Evolutionary conservation across 1,284 basidiomycete genomes (phyloP).

Genomic region (Pyrrhoderma lamaoense): DNA sequence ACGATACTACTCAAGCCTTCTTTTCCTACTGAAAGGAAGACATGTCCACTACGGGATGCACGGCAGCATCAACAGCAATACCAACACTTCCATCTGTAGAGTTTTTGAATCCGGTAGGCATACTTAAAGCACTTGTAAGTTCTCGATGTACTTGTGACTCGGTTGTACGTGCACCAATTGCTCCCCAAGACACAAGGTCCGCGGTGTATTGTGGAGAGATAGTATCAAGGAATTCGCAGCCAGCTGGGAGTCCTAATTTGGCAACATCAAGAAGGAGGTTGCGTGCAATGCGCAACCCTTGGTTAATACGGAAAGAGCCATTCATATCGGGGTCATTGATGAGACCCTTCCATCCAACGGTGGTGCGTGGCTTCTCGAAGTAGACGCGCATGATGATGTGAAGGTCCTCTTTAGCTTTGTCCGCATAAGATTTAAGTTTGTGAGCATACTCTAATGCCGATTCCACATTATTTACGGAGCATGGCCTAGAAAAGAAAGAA

Average conservation of each 20-base stretch:
- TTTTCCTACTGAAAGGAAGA: slow-evolving; percentile 90
- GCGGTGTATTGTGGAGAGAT: slow-evolving; percentile 93
- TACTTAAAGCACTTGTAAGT: slow-evolving; percentile 76
- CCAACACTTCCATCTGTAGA: slow-evolving; percentile 72
- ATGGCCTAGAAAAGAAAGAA: slow-evolving; percentile 52
- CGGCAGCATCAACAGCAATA: slow-evolving; percentile 91
- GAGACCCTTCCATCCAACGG: slow-evolving; percentile 97
- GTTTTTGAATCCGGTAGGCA: slow-evolving; percentile 84
- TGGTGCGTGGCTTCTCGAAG: slow-evolving; percentile 95
- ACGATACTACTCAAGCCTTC: slow-evolving; percentile 89
- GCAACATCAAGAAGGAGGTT: slow-evolving; percentile 83
- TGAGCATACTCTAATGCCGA: slow-evolving; percentile 82
- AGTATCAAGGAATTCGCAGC: slow-evolving; percentile 86
- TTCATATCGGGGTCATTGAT: slow-evolving; percentile 94
- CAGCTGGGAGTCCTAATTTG: slow-evolving; percentile 78
- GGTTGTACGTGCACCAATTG: slow-evolving; percentile 93
- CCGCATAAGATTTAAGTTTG: slow-evolving; percentile 75
- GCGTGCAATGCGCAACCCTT: slow-evolving; percentile 87
- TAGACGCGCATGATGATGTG: slow-evolving; percentile 97
- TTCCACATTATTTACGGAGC: slow-evolving; percentile 85
- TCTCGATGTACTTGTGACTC: slow-evolving; percentile 96
- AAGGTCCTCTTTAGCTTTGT: slow-evolving; percentile 76
- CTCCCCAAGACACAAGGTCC: slow-evolving; percentile 95
- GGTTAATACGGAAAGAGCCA: slow-evolving; percentile 89
- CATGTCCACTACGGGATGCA: slow-evolving; percentile 79